Base-by-base conservation (phyloP, 768 basidiomycete genomes). In the Chalciporus chontae region DNA sequence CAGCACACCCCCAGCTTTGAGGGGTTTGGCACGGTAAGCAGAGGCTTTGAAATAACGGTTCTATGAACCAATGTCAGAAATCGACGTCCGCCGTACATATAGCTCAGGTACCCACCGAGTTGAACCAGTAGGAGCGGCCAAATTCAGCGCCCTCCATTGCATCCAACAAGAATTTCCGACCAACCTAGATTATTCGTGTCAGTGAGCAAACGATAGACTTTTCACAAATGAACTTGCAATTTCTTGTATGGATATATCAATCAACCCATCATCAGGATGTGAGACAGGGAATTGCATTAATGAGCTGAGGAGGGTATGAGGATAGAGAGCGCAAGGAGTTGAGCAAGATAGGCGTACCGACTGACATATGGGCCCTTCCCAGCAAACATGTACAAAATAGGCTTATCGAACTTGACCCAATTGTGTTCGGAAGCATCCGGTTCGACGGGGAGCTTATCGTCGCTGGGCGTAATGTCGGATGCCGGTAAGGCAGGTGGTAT, bases 211-310 rank as follows among this genome's bases (percentile, higher is more conserved):
- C 8, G 17, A 24, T n/a, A 32, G 8, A 46, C 14, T 26, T 8
- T 8, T 7, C 15, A 9, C 14, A 13, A 40, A 43, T 17, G 38
- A 40, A 47, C 80, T 32, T 59, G 87, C 90, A 50, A 73, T 55
- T 47, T 80, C 77, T 72, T 90, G 83, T 34, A 78, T 73, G 38
- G 78, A 76, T 38, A 93, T 65, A 57, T 92, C 90, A 45, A 93
- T 82, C 26, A 83, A 65, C 0, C 90, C 89, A 59, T 94, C 89
- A 51, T 87, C 80, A 0, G 89, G 86, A 43, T 85, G 64, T 18
- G 88, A 88, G 4, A 89, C 83, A 0, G 90, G 92, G 61, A 92
- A 94, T 21, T 89, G 81, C 84, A 92, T 85, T 32, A 86, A 74
- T 50, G 87, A 84, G 15, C 85, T 85, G 45, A 51, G 13, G 36